These are phyloP conservation scores for Gelatoporia subvermispora DNA, from an alignment of 768 basidiomycete genomes.

Conservation along the genomic window DNA sequence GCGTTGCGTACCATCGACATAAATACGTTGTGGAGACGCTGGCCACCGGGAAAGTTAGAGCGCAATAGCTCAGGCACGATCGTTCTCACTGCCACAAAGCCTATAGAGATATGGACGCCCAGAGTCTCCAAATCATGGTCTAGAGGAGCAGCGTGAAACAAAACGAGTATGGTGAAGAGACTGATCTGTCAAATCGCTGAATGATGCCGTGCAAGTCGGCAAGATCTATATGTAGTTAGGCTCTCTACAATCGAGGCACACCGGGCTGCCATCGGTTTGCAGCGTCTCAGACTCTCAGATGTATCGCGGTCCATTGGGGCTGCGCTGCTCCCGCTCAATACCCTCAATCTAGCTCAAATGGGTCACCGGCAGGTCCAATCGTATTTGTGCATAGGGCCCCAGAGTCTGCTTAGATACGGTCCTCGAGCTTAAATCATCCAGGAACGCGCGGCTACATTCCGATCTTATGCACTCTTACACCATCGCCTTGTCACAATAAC, in stretches of 20 bases:
- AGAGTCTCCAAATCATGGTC: not conserved
- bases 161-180: conserved; percentile 16
- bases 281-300: too few relatives aligned
- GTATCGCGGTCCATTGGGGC: not conserved
- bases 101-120: conserved; percentile 5
- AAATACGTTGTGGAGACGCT: conserved; percentile 15
- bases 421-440: conserved; percentile 3
- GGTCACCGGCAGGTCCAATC: conserved; percentile 12
- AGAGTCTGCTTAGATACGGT: not conserved
- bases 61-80: conserved; percentile 17
- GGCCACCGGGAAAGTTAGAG: not conserved
- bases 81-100: conserved; percentile 23
- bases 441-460: conserved; percentile 17
- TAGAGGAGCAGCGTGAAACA: conserved; percentile 3
- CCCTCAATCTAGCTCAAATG: conserved; percentile 19
- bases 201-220: conserved; percentile 17
- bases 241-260: not conserved
- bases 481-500: too few relatives aligned
- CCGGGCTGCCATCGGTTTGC: too few relatives aligned
- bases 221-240: conserved; percentile 13
- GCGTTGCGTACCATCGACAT: conserved; percentile 2
- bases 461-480: too few relatives aligned
- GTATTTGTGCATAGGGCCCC: conserved; percentile 2
- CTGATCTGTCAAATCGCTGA: conserved; percentile 18
- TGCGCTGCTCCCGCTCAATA: conserved; percentile 8